These are phyloP conservation scores for Triticum aestivum DNA, from an alignment of 176 grass and related monocot genomes.

Conservation along the genomic window DNA sequence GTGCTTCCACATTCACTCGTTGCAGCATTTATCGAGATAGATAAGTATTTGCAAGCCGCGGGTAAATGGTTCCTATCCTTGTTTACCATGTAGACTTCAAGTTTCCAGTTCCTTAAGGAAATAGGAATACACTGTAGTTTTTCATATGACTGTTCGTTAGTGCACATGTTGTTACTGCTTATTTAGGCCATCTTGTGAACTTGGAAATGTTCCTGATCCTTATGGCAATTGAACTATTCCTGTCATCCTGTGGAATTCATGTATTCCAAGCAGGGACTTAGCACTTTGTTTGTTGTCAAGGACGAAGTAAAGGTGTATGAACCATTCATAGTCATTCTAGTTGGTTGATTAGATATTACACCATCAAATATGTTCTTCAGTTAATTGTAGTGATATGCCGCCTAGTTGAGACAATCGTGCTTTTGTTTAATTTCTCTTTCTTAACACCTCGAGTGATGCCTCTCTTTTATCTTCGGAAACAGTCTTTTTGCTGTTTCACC, in stretches of 20 bases:
- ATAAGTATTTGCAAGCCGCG: slow-evolving; percentile 75
- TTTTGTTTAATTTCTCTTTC: neutral
- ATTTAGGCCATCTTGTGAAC: neutral
- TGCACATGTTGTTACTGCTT: neutral
- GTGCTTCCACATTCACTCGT: slow-evolving; percentile 84
- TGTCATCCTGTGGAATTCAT: neutral
- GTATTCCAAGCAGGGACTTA: neutral
- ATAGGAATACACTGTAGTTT: neutral
- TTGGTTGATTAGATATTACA: neutral
- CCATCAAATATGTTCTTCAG: slow-evolving; percentile 4
- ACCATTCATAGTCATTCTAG: neutral
- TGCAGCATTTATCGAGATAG: slow-evolving; percentile 84
- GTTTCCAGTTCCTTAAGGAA: neutral
- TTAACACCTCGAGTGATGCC: neutral
- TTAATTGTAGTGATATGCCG: neutral
- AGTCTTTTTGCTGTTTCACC: slow-evolving; percentile 43
- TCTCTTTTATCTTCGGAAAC: neutral
- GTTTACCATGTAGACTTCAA: neutral
- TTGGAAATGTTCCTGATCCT: neutral
- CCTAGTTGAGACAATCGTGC: neutral
- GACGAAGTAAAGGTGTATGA: neutral
- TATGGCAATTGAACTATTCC: neutral
- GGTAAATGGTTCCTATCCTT: slow-evolving; percentile 26
- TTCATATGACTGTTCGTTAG: neutral
- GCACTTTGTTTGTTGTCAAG: neutral